Conservation (phyloP, 2,329 filamentous ascomycete genomes). For the Cercospora sojina region DNA sequence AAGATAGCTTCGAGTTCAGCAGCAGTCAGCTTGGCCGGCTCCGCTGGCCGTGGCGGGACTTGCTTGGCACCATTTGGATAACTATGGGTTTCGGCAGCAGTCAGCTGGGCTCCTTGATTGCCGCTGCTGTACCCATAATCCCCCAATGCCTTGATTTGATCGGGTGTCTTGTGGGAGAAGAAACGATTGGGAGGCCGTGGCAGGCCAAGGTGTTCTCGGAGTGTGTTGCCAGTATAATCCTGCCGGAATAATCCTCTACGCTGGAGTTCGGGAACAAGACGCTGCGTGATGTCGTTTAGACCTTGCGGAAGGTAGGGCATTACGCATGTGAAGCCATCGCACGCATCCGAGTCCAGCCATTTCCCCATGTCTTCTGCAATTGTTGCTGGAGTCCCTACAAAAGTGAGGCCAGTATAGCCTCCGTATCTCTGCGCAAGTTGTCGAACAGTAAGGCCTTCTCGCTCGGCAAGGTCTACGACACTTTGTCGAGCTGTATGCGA, state of each 20-base stretch:
- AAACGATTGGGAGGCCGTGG: slow-evolving; percentile 30
- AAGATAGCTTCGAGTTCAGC: slow-evolving; percentile 16
- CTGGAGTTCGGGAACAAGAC: slow-evolving; percentile 30
- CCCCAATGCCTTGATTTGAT: slow-evolving; percentile 15
- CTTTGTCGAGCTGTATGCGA: slow-evolving; percentile 25
- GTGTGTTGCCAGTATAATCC: slow-evolving; percentile 28
- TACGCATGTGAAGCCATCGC: slow-evolving; percentile 30
- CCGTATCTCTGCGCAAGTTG: slow-evolving; percentile 30
- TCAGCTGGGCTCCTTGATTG: slow-evolving; percentile 14
- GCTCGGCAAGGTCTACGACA: slow-evolving; percentile 26
- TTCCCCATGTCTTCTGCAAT: slow-evolving; percentile 30
- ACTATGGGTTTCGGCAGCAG: slow-evolving; percentile 13
- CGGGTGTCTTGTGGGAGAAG: slow-evolving; percentile 19
- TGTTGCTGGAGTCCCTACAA: slow-evolving; percentile 25
- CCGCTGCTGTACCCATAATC: slow-evolving; percentile 8
- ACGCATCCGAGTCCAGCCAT: slow-evolving; percentile 28
- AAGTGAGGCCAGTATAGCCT: slow-evolving; percentile 28
- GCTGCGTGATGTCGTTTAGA: slow-evolving; percentile 28
- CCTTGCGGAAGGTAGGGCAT: slow-evolving; percentile 32
- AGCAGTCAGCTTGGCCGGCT: not conserved
- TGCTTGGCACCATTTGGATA: slow-evolving; percentile 13
- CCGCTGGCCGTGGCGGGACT: not conserved
- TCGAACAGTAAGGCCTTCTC: slow-evolving; percentile 29
- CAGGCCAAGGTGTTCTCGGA: slow-evolving; percentile 30
- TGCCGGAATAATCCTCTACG: slow-evolving; percentile 26